Evolutionary conservation across 257 asterid species (phyloP).

Genomic region (Jacaranda mimosifolia): DNA sequence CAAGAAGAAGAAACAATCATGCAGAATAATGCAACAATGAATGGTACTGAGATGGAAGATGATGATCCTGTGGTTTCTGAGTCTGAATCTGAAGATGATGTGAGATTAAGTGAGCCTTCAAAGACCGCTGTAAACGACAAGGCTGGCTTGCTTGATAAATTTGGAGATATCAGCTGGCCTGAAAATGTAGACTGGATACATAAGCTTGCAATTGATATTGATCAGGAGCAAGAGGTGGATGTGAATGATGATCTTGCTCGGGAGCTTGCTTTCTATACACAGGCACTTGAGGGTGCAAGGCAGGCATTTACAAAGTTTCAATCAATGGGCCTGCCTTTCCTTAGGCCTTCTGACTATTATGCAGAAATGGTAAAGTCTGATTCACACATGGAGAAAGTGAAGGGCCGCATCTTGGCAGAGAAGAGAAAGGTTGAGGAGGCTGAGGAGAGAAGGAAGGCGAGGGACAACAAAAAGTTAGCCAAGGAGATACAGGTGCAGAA

Average conservation of each 20-base stretch:
- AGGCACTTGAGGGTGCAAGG: conserved; percentile 85
- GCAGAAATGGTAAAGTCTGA: conserved; percentile 97
- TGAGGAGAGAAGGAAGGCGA: conserved; percentile 85
- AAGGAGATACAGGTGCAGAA: conserved; percentile 86
- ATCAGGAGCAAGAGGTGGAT: conserved; percentile 71
- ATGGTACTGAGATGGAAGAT: conserved; percentile 41
- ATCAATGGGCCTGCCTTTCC: conserved; percentile 63
- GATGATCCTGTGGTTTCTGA: conserved; percentile 62
- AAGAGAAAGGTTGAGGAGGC: conserved; percentile 81
- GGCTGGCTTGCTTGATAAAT: conserved; percentile 79
- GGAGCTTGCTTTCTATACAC: conserved; percentile 86
- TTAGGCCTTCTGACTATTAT: conserved; percentile 87
- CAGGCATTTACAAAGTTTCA: conserved; percentile 70
- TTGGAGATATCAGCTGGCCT: conserved; percentile 82
- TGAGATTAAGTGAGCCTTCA: conserved; percentile 75
- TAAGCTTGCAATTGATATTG: conserved; percentile 67
- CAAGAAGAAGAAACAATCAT: conserved; percentile 13
- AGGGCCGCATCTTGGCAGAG: conserved; percentile 83
- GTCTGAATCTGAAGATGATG: conserved; percentile 64
- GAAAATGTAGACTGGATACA: conserved; percentile 75
- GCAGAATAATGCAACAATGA: conserved; percentile 16
- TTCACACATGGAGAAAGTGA: conserved; percentile 88
- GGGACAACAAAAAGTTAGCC: conserved; percentile 89
- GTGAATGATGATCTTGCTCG: conserved; percentile 84
- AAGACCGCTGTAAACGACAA: conserved; percentile 70